phyloP scores from a whole-genome alignment of 805 yeast genomes.

The Monosporozyma unispora region DNA sequence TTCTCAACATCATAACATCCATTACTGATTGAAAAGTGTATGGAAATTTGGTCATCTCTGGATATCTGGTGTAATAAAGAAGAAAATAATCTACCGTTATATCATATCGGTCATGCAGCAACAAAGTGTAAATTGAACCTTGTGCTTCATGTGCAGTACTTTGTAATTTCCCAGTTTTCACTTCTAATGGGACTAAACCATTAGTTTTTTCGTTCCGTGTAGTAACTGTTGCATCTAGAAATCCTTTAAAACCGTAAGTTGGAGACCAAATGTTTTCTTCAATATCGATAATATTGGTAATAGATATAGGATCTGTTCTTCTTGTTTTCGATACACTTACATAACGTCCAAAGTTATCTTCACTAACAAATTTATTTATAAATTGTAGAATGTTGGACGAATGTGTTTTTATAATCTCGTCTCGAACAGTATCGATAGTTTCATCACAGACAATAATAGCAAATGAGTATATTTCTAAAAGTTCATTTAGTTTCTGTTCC shows the following conservation, averaged over 20 bases:
- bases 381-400: constrained; percentile 44
- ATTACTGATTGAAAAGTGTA: constrained; percentile 49
- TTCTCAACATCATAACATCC: constrained; percentile 63
- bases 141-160: constrained; percentile 75
- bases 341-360: constrained; percentile 21
- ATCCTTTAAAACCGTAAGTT: constrained; percentile 78
- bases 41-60: constrained; percentile 46
- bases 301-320: constrained; percentile 38
- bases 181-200: constrained; percentile 74
- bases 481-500: constrained; percentile 30
- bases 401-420: constrained; percentile 38
- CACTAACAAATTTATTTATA: constrained; percentile 39
- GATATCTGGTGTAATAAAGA: constrained; percentile 63
- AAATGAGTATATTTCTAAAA: constrained; percentile 37
- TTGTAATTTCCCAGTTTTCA: constrained; percentile 71
- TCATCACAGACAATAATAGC: constrained; percentile 50
- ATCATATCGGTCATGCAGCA: constrained; percentile 73
- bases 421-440: constrained; percentile 36
- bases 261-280: constrained; percentile 95
- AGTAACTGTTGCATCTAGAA: constrained; percentile 79
- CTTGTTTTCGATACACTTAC: constrained; percentile 23
- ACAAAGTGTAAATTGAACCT: constrained; percentile 67
- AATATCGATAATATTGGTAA: constrained; percentile 62
- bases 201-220: constrained; percentile 37
- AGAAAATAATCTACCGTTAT: constrained; percentile 55